A percentile compares a stretch with the other conserved stretches of the same genome.
Conservation (phyloP, 2,329 filamentous ascomycete species). For the Claviceps pazoutovae region DNA sequence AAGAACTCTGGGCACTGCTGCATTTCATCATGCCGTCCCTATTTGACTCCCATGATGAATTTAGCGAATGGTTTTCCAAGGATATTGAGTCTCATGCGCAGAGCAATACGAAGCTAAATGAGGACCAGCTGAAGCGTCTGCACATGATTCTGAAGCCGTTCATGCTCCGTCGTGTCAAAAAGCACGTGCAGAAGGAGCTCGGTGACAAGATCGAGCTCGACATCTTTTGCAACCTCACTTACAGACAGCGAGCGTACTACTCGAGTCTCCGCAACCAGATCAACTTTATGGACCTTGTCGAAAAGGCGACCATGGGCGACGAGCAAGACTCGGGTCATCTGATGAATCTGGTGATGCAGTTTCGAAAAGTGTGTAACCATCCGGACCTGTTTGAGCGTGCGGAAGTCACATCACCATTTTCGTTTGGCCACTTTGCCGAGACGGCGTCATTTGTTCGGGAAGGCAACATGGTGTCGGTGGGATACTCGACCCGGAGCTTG, state of each 20-base stretch:
- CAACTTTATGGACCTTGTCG: slow-evolving; percentile 95
- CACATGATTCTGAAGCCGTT: slow-evolving; percentile 99
- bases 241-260: slow-evolving; percentile 90
- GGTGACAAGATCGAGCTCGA: slow-evolving; percentile 98
- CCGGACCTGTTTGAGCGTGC: slow-evolving; percentile 93
- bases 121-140: slow-evolving; percentile 88
- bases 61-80: slow-evolving; percentile 89
- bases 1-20: slow-evolving; percentile 90
- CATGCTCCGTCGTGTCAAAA: slow-evolving; percentile 99
- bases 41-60: slow-evolving; percentile 87
- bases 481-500: slow-evolving; percentile 74
- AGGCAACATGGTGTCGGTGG: slow-evolving; percentile 62
- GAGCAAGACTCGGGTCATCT: slow-evolving; percentile 89
- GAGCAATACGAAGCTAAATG: slow-evolving; percentile 98
- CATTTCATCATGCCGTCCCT: slow-evolving; percentile 99
- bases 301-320: slow-evolving; percentile 88
- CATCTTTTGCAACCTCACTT: slow-evolving; percentile 91
- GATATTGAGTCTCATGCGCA: slow-evolving; percentile 97
- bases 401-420: slow-evolving; percentile 76
- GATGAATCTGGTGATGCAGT: slow-evolving; percentile 99
- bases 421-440: slow-evolving; percentile 78
- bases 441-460: slow-evolving; percentile 91
- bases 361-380: slow-evolving; percentile 98
- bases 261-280: slow-evolving; percentile 89
- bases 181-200: slow-evolving; percentile 96